Conservation (phyloP, 1,284 basidiomycete species). For the Marasmius fiardii region DNA sequence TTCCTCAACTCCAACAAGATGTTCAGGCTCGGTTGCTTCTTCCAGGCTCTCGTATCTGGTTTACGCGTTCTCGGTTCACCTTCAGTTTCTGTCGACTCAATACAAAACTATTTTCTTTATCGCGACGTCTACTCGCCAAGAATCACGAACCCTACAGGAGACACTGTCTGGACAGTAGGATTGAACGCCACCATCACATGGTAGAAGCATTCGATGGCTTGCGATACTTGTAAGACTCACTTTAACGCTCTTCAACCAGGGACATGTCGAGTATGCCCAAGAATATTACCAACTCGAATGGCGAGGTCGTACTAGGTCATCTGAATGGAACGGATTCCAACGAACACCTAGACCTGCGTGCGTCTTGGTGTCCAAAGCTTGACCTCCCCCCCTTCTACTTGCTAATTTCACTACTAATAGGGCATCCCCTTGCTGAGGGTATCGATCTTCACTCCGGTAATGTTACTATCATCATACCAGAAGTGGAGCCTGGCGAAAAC, state of each 20-base stretch:
- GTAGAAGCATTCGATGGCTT: constrained; percentile 9
- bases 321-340: constrained; percentile 14
- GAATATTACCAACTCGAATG: constrained; percentile 28
- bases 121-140: constrained; percentile 25
- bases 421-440: constrained; percentile 20
- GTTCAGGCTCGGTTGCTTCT: not conserved
- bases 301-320: constrained; percentile 32
- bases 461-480: constrained; percentile 7
- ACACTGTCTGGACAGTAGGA: constrained; percentile 26
- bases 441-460: constrained; percentile 8
- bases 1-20: not conserved
- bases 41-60: not conserved
- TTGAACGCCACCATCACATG: constrained; percentile 26
- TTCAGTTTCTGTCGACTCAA: constrained; percentile 12
- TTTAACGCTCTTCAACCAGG: constrained; percentile 21
- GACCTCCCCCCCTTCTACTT: not conserved
- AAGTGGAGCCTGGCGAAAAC: not conserved
- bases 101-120: not conserved
- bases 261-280: constrained; percentile 26
- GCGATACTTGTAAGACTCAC: constrained; percentile 4
- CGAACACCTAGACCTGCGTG: constrained; percentile 3
- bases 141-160: constrained; percentile 26
- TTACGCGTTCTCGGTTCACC: constrained; percentile 1
- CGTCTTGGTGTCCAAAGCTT: too few species aligned
- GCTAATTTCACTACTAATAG: not conserved